Percentiles rank a stretch among this genome's conserved stretches.
phyloP scores from a whole-genome alignment of 805 yeast species.

The Ogataea pilisensis region DNA sequence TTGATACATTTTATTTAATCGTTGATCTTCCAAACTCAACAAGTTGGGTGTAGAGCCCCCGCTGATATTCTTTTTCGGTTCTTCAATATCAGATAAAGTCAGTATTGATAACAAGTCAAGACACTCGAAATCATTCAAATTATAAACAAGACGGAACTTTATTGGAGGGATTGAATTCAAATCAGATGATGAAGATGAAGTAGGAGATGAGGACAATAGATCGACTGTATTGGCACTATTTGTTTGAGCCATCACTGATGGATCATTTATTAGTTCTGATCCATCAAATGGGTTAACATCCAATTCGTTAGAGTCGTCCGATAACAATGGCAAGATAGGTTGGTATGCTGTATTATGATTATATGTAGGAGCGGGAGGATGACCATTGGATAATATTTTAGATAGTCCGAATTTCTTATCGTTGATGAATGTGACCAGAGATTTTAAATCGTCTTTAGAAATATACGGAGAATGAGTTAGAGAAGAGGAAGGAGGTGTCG shows the following conservation, averaged over 20 bases:
- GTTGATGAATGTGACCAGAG: conserved; percentile 60
- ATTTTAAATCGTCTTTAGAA: conserved; percentile 54
- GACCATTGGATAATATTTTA: conserved; percentile 9
- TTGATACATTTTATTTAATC: conserved; percentile 15
- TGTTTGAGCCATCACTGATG: too few relatives aligned
- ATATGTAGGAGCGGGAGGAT: not conserved
- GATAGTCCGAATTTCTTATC: conserved; percentile 33
- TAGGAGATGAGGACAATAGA: conserved; percentile 2
- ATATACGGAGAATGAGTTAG: conserved; percentile 52
- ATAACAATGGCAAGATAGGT: not conserved
- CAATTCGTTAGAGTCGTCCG: conserved; percentile 5
- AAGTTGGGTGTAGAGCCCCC: too few relatives aligned
- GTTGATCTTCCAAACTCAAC: too few relatives aligned
- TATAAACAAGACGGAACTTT: conserved; percentile 44
- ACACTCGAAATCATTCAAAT: conserved; percentile 39
- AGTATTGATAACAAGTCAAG: conserved; percentile 28
- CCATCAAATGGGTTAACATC: conserved; percentile 28
- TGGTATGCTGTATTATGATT: not conserved
- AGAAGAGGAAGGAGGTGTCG: conserved; percentile 46
- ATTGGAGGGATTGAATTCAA: conserved; percentile 30
- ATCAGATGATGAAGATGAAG: conserved; percentile 11
- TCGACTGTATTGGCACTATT: not conserved
- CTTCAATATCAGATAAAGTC: conserved; percentile 15
- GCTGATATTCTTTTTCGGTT: conserved; percentile 3
- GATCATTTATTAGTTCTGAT: conserved; percentile 23